Evolutionary conservation across 73 alveolate species (phyloP).

Genomic region (Paramecium sexaurelia): DNA sequence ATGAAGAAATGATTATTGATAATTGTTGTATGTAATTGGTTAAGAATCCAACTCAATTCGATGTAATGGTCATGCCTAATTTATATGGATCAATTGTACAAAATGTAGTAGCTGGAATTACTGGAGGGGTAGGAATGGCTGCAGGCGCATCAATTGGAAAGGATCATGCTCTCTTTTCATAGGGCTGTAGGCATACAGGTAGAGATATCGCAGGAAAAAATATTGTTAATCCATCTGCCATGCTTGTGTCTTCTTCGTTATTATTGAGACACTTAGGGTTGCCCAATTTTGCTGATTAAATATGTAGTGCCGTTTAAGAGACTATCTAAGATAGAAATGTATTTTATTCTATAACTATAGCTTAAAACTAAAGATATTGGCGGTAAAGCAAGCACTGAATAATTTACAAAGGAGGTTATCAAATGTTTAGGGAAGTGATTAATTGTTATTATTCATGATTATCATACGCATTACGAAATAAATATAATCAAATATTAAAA

Average conservation of each 20-base stretch:
- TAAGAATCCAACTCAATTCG: constrained; percentile 75
- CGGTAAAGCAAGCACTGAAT: constrained; percentile 72
- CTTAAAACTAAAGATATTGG: constrained; percentile 76
- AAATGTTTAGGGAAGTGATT: constrained; percentile 62
- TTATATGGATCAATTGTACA: constrained; percentile 78
- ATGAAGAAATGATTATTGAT: constrained; percentile 77
- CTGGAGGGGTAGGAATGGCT: constrained; percentile 83
- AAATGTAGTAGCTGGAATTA: constrained; percentile 74
- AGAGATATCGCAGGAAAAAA: constrained; percentile 71
- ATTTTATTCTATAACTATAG: not conserved
- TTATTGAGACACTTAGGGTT: constrained; percentile 76
- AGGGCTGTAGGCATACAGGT: constrained; percentile 80
- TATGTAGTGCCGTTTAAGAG: constrained; percentile 69
- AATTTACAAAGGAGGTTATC: constrained; percentile 72
- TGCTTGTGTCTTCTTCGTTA: constrained; percentile 70
- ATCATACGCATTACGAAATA: too few species aligned
- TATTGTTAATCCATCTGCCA: constrained; percentile 78
- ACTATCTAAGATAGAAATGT: constrained; percentile 73
- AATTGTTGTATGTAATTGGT: constrained; percentile 75
- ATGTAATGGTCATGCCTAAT: constrained; percentile 79
- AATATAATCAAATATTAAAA: too few species aligned
- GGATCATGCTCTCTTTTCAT: constrained; percentile 72
- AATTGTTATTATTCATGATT: too few species aligned
- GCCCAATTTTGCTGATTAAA: constrained; percentile 78
- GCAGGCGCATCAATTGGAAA: constrained; percentile 79